phyloP scores from a whole-genome alignment of 2,329 filamentous ascomycete genomes.

The Stromatinia cepivora region DNA sequence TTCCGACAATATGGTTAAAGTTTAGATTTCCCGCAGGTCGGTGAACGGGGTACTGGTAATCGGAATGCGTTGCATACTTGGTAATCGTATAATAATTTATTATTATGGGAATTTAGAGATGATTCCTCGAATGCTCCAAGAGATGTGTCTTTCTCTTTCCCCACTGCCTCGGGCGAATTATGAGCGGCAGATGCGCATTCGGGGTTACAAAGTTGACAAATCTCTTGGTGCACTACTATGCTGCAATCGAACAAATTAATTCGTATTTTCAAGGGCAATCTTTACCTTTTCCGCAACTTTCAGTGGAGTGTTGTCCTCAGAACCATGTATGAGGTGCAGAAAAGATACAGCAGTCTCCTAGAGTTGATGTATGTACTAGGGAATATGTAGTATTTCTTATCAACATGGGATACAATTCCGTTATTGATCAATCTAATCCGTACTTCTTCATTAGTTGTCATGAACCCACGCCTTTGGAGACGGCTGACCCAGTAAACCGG shows the following conservation, averaged over 20 bases:
- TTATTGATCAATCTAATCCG: neutral
- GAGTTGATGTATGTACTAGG: neutral
- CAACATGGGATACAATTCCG: neutral
- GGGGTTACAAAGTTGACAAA: neutral
- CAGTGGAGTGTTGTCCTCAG: neutral
- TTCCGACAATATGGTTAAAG: conserved; percentile 25
- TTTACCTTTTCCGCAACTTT: conserved; percentile 15
- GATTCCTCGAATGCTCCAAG: neutral
- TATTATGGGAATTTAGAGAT: neutral
- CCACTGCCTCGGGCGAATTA: conserved; percentile 3
- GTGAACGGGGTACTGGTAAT: conserved; percentile 7
- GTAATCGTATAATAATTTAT: neutral
- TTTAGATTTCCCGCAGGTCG: conserved; percentile 21
- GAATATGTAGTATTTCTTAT: neutral
- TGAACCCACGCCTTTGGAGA: conserved; percentile 21
- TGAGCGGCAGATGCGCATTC: conserved; percentile 17
- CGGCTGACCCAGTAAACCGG: conserved; percentile 23
- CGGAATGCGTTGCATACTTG: neutral
- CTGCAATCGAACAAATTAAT: conserved; percentile 8
- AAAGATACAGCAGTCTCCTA: neutral
- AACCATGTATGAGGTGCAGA: conserved; percentile 14
- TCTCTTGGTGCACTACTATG: neutral
- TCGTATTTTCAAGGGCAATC: conserved; percentile 2
- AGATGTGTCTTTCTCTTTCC: neutral
- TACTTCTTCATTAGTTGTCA: no score